Conservation (phyloP, 306 rosid species). For the Cucurbita pepo region DNA sequence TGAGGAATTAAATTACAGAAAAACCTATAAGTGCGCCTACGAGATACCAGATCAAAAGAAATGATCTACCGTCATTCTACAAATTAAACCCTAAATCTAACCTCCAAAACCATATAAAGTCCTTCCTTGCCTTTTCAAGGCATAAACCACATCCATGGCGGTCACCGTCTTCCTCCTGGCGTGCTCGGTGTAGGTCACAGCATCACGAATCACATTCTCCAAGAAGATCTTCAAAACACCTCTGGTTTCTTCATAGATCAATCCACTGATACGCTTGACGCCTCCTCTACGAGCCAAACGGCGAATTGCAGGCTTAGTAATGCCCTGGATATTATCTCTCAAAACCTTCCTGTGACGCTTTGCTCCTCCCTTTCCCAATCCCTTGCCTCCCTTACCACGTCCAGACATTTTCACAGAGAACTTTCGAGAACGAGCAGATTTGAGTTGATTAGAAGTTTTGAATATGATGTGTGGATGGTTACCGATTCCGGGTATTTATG, state of each 20-base stretch:
- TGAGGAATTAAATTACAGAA: not conserved
- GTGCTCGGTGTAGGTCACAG: slow-evolving; percentile 36
- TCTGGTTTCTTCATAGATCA: slow-evolving; percentile 38
- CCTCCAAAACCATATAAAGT: slow-evolving; percentile 41
- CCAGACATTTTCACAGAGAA: slow-evolving; percentile 24
- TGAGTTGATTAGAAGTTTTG: not conserved
- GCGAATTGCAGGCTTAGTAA: slow-evolving; percentile 37
- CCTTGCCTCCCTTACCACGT: slow-evolving; percentile 51
- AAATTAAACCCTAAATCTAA: not conserved
- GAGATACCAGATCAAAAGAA: not conserved
- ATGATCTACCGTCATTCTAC: not conserved
- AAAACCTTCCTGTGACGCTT: slow-evolving; percentile 42
- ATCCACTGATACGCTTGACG: slow-evolving; percentile 36
- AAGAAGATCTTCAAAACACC: slow-evolving; percentile 34
- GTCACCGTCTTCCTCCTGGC: slow-evolving; percentile 39
- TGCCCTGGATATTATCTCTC: slow-evolving; percentile 38
- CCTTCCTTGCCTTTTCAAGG: slow-evolving; percentile 38
- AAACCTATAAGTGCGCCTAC: not conserved
- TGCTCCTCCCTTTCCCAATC: slow-evolving; percentile 47
- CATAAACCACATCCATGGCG: slow-evolving; percentile 37
- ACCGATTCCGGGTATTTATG: not conserved
- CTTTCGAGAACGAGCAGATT: not conserved
- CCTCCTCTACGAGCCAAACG: slow-evolving; percentile 43
- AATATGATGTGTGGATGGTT: fast-evolving
- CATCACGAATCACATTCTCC: slow-evolving; percentile 38